Base-by-base conservation (phyloP, 805 yeast genomes). In the Pichia cabralensis region DNA sequence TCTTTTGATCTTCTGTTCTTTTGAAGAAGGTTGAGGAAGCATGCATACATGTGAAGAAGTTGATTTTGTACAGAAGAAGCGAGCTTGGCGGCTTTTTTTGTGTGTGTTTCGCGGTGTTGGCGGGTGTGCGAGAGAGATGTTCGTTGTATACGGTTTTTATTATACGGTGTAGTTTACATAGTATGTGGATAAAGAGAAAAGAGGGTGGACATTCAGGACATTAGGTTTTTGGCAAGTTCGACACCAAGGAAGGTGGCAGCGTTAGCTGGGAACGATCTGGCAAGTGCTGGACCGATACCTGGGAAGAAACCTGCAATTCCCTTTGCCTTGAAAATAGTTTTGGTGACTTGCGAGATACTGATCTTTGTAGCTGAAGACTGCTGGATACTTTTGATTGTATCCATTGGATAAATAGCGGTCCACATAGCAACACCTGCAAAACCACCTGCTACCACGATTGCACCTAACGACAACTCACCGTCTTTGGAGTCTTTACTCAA, bases 191-290 rank as follows among this genome's bases (percentile, higher is more conserved):
- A n/a, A n/a, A n/a, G n/a, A n/a, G n/a, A n/a, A n/a, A n/a, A n/a
- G n/a, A n/a, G n/a, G n/a, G n/a, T n/a, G n/a, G n/a, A n/a, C n/a
- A n/a, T n/a, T n/a, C n/a, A n/a, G n/a, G n/a, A n/a, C n/a, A n/a
- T n/a, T n/a, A n/a, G n/a, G n/a, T 44, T 45, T 40, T 49, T 49
- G 3, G 95, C 83, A 38, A 88, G 52, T 57, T 89, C 98, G 21
- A 89, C 97, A 30, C 97, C 98, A 23, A 85, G 71, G 63, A 89
- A 89, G 3, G 97, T 88, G 8, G 98, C 97, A n/a, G 98, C 98
- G 59, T 92, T 89, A 16, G 97, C 97, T 3, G 97, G 97, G 80
- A 92, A 89, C 26, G 94, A 79, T 58, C 98, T 73, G 18, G 85
- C 74, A 51, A 89, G 64, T 3, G 97, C 97, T 6, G 98, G 96